phyloP scores from a whole-genome alignment of 108 stramenopile species.

The Skeletonema costatum region DNA sequence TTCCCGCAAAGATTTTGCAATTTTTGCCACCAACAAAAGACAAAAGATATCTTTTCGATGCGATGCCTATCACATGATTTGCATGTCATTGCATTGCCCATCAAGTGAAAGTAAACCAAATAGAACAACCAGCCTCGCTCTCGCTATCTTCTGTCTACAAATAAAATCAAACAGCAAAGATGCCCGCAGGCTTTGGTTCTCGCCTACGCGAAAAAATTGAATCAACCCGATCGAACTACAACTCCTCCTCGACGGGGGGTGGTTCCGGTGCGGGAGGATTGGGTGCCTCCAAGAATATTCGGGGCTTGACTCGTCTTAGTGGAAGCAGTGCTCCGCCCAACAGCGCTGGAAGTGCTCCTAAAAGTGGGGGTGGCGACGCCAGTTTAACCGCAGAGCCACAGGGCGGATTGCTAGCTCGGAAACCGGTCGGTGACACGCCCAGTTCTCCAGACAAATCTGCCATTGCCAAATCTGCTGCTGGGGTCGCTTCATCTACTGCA shows the following conservation, averaged over 20 bases:
- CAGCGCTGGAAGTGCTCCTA: neutral
- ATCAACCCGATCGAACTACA: neutral
- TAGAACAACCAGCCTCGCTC: neutral
- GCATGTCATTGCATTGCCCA: no score
- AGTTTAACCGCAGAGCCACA: neutral
- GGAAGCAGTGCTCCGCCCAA: neutral
- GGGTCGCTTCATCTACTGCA: neutral
- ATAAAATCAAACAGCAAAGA: neutral
- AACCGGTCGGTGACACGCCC: neutral
- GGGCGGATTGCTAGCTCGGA: neutral
- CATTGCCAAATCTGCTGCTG: neutral
- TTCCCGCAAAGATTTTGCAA: no score
- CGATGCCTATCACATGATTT: no score
- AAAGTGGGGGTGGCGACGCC: neutral
- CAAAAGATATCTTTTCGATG: no score
- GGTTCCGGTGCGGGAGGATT: neutral
- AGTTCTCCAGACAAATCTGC: neutral
- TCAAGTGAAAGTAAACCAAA: neutral
- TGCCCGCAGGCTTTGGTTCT: slow-evolving; percentile 5
- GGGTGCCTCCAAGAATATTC: slow-evolving; percentile 3
- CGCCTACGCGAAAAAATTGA: slow-evolving; percentile 1
- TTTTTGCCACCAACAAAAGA: no score
- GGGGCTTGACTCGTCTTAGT: neutral
- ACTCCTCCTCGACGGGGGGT: neutral
- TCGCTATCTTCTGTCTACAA: neutral